Evolutionary conservation across 2,329 filamentous ascomycete genomes (phyloP), one percentile per base, ranked within the genome.

Genomic region (Pezicula rhizophila): DNA sequence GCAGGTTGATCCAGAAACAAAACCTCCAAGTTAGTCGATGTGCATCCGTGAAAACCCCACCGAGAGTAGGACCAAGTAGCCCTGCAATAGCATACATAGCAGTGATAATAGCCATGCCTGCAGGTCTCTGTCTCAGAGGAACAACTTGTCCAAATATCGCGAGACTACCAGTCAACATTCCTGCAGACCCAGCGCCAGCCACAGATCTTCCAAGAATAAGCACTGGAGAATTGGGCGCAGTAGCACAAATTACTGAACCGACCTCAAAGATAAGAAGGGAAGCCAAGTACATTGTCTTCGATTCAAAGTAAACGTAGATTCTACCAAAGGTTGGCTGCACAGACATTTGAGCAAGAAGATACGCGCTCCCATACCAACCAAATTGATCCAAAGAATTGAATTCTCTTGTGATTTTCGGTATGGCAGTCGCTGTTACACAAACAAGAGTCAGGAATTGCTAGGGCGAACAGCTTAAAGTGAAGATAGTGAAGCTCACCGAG

Each of bases 121-220:
- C 45, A 4, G 67, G 60, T 28, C 65, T 56, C 37, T 63, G 58
- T 7, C 57, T 49, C 1, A 59, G 60, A 8, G 57, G 53, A 2
- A 60, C 61, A n/a, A 54, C 45, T 35, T 60, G 68, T 0, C 60
- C 69, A 52, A 71, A 68, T 43, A 73, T 69, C 4, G 63, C 70
- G 58, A 73, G 66, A 2, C 64, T 64, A 0, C 72, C 72, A 1
- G 61, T 47, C 65, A 66, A 10, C 17, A 59, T 47, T 8, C 50
- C 61, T 31, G 48, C 58, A 50, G 55, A 51, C 2, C 57, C 59
- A 31, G 57, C 42, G 43, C 62, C 62, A 42, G 58, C 55, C 5
- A 65, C 46, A 11, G 59, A 60, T 38, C 63, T 54, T n/a, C 63
- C 63, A 25, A 64, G 46, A 35, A 65, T 65, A n/a, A 65, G 55